Evolutionary conservation across 225 moss, liverwort and hornwort species (phyloP).

Genomic region (Sphagnum contortum): DNA sequence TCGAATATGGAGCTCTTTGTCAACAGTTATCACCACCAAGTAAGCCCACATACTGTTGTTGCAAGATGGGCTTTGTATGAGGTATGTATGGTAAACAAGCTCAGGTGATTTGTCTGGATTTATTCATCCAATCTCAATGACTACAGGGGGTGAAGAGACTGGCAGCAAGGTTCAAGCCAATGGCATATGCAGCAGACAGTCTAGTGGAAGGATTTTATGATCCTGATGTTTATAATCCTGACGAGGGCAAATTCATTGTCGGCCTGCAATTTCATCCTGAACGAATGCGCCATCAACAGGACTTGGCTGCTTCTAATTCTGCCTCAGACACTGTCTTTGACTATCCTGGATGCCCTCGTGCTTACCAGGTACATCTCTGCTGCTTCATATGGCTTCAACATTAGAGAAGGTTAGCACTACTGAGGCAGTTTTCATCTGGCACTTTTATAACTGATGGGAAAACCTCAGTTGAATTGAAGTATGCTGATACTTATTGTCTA

Average conservation of each 20-base stretch:
- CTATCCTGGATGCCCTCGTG: conserved; percentile 88
- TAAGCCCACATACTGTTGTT: background rate
- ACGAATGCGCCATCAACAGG: conserved; percentile 82
- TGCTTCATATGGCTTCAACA: too few species aligned
- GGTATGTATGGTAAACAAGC: background rate
- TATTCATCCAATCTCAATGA: background rate
- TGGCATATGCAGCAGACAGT: conserved; percentile 87
- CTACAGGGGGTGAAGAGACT: conserved; percentile 85
- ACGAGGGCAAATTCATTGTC: conserved; percentile 83
- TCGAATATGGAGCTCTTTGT: conserved; percentile 64
- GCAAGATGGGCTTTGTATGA: background rate
- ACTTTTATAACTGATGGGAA: too few species aligned
- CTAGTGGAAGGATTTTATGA: conserved; percentile 89
- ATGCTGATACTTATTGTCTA: too few species aligned
- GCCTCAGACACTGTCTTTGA: conserved; percentile 43
- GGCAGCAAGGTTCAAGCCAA: conserved; percentile 72
- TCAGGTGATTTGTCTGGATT: too few species aligned
- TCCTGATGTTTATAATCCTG: conserved; percentile 67
- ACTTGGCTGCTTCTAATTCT: conserved; percentile 8
- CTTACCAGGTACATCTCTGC: conserved; percentile 50
- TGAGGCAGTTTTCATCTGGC: background rate
- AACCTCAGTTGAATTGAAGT: too few species aligned
- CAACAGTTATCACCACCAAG: conserved; percentile 93
- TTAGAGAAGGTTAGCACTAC: background rate
- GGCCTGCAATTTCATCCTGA: conserved; percentile 98